These are phyloP conservation scores for Pichia cephalocereana DNA, from an alignment of 805 yeast species.

Conservation along the genomic window DNA sequence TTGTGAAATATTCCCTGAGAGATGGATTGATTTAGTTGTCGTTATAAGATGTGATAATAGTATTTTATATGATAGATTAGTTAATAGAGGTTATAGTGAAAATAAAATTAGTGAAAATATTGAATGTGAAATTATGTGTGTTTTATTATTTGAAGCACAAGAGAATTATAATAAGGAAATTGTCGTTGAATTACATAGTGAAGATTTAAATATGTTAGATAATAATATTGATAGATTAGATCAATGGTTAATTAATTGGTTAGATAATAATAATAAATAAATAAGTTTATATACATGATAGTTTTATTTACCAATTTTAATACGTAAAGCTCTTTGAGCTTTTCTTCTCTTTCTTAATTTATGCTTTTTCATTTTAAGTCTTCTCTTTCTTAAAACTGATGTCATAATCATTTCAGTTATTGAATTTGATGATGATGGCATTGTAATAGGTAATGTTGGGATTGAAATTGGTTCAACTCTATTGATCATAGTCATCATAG, in stretches of 20 bases:
- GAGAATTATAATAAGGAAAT: constrained; percentile 74
- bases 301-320: constrained; percentile 43
- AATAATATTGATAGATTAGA: constrained; percentile 69
- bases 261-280: constrained; percentile 34
- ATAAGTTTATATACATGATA: neutral
- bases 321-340: constrained; percentile 76
- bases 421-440: constrained; percentile 4
- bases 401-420: constrained; percentile 36
- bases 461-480: no score
- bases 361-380: constrained; percentile 95
- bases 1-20: constrained; percentile 89
- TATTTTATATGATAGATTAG: constrained; percentile 63
- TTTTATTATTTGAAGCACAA: constrained; percentile 75
- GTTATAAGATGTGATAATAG: constrained; percentile 76
- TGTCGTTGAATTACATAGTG: constrained; percentile 71
- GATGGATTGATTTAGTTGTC: constrained; percentile 84
- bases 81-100: constrained; percentile 68
- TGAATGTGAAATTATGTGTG: constrained; percentile 96
- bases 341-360: constrained; percentile 95
- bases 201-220: constrained; percentile 68
- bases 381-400: constrained; percentile 75
- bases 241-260: constrained; percentile 74
- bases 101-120: constrained; percentile 82
- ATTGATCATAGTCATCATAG: no score
- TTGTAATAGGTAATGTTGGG: neutral